Conservation (phyloP, 192 early-diverging fungal species). For the Geranomyces variabilis region DNA sequence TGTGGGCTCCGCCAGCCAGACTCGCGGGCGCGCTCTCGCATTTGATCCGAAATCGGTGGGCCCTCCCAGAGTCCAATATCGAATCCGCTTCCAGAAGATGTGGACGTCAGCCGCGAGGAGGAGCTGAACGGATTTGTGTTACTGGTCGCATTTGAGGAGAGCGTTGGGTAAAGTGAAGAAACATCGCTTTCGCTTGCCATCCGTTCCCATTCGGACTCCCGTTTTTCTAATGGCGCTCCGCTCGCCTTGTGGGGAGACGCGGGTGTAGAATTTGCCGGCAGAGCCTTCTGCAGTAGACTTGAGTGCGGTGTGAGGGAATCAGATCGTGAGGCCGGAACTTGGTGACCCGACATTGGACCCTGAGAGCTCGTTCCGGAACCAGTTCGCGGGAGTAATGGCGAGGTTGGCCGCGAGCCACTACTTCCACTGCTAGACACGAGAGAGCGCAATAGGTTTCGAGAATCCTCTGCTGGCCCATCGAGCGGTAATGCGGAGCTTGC, state of each 20-base stretch:
- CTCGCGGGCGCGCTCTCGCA: constrained; percentile 6
- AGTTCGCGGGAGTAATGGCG: not conserved
- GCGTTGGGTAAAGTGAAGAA: not conserved
- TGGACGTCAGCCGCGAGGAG: not conserved
- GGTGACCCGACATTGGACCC: not conserved
- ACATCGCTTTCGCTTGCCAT: not conserved
- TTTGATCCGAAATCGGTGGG: not conserved
- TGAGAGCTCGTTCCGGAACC: constrained; percentile 2
- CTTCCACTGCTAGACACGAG: constrained; percentile 19
- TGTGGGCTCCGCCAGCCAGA: constrained; percentile 1
- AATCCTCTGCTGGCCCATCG: not conserved
- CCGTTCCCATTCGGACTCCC: not conserved
- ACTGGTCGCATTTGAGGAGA: constrained; percentile 7
- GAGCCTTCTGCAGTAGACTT: too few relatives aligned
- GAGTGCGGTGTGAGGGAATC: not conserved
- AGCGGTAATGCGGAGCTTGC: not conserved
- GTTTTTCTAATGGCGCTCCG: too few relatives aligned
- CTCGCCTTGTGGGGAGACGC: too few relatives aligned
- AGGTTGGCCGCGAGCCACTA: not conserved
- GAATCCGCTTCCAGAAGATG: not conserved
- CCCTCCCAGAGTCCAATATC: constrained; percentile 9
- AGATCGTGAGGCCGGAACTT: not conserved
- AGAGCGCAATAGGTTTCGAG: constrained; percentile 10
- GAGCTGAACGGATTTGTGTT: not conserved
- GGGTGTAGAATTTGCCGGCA: too few relatives aligned